These are phyloP conservation scores for Purshia tridentata DNA, from an alignment of 306 rosid genomes.

Conservation along the genomic window DNA sequence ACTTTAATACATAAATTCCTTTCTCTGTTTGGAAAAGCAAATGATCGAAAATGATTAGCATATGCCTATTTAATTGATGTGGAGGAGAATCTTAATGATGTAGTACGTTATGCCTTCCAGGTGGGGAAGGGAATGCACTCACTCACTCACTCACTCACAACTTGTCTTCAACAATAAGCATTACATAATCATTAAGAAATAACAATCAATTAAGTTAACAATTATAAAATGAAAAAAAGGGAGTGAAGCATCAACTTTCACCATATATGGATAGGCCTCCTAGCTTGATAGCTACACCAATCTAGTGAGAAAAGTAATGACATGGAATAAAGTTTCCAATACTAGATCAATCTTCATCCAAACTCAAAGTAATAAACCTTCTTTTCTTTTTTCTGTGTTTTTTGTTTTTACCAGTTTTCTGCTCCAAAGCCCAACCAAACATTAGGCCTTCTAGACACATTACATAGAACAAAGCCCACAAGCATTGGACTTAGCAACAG, in stretches of 20 bases:
- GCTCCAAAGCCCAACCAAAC: too few relatives aligned
- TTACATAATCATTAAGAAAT: background rate
- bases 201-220: background rate
- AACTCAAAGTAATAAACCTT: background rate
- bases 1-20: background rate
- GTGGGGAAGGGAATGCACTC: background rate
- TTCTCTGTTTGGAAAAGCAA: background rate
- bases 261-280: background rate
- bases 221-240: background rate
- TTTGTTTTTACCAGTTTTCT: too few relatives aligned
- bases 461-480: background rate
- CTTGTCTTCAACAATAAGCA: slow-evolving; percentile 10
- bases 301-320: background rate
- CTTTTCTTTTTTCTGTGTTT: too few relatives aligned
- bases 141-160: background rate
- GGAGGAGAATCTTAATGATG: slow-evolving; percentile 14
- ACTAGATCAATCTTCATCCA: background rate
- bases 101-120: background rate
- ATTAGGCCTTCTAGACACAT: background rate
- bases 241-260: background rate
- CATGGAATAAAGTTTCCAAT: slow-evolving; percentile 4
- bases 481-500: background rate
- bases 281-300: background rate
- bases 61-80: background rate
- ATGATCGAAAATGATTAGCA: background rate